Conservation (phyloP, 2,329 filamentous ascomycete species). For the Conoideocrella luteorostrata region DNA sequence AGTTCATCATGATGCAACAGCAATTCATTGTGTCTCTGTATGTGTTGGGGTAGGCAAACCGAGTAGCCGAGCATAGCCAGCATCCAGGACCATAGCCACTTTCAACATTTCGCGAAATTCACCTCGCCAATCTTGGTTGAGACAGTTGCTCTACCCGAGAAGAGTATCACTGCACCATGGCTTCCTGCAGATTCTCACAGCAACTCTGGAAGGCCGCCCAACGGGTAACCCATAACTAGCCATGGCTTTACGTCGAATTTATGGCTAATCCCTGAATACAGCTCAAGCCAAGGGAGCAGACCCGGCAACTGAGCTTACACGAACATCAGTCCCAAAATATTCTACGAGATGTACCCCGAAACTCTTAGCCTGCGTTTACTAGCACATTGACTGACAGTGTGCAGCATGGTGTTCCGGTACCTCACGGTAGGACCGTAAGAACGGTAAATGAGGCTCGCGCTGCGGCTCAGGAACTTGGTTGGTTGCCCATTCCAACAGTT, state of each 20-base stretch:
- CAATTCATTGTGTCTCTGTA: too few species aligned
- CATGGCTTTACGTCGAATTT: neutral
- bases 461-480: slow-evolving; percentile 19
- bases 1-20: too few species aligned
- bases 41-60: too few species aligned
- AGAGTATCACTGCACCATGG: too few species aligned
- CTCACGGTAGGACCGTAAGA: slow-evolving; percentile 15
- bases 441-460: slow-evolving; percentile 16
- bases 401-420: slow-evolving; percentile 21
- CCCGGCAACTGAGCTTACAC: slow-evolving; percentile 18
- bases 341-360: slow-evolving; percentile 17
- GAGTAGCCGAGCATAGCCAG: neutral
- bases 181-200: neutral
- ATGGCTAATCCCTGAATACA: neutral
- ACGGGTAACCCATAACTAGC: neutral
- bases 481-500: neutral
- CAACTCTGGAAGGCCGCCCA: neutral
- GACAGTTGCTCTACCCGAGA: too few species aligned
- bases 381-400: neutral
- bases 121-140: too few species aligned
- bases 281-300: slow-evolving; percentile 3
- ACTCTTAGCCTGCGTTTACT: too few species aligned
- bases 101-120: too few species aligned
- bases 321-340: slow-evolving; percentile 22
- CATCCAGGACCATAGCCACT: too few species aligned